These are phyloP conservation scores for Testicularia cyperi DNA, from an alignment of 1,284 basidiomycete species.

Conservation along the genomic window DNA sequence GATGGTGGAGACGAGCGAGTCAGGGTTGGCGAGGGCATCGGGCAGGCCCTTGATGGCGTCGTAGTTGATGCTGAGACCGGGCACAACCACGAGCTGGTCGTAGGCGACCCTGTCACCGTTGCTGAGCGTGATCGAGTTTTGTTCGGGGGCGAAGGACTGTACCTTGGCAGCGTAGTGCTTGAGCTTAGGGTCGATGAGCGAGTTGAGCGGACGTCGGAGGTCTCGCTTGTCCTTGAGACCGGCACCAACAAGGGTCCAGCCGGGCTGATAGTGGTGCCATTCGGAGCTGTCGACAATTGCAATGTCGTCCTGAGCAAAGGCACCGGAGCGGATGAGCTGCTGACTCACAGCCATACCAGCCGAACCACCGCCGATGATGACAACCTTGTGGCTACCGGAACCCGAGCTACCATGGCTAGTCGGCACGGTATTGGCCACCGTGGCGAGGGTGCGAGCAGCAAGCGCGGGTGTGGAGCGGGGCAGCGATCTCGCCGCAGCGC, in stretches of 20 bases:
- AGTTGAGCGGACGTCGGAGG: conserved; percentile 70
- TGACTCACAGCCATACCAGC: conserved; percentile 60
- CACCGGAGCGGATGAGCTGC: conserved; percentile 65
- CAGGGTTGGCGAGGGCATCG: conserved; percentile 74
- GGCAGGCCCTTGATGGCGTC: conserved; percentile 75
- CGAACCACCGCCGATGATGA: conserved; percentile 61
- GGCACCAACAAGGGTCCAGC: conserved; percentile 86
- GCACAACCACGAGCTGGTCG: conserved; percentile 83
- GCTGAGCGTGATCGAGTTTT: conserved; percentile 72
- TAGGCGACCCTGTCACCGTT: conserved; percentile 74
- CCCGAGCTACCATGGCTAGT: conserved; percentile 28
- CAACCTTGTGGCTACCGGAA: conserved; percentile 49
- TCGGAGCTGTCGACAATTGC: conserved; percentile 50
- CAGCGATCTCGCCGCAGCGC: conserved; percentile 5
- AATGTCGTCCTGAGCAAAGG: conserved; percentile 42
- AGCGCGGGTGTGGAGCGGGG: conserved; percentile 10
- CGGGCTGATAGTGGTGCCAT: conserved; percentile 56
- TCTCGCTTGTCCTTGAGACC: conserved; percentile 72
- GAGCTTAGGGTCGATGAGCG: conserved; percentile 65
- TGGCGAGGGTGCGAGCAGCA: conserved; percentile 17
- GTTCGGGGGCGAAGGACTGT: conserved; percentile 71
- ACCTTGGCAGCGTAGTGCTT: conserved; percentile 76
- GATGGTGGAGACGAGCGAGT: conserved; percentile 85
- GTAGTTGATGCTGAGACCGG: conserved; percentile 79
- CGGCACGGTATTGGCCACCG: conserved; percentile 19